Conservation (phyloP, 176 grass and related monocot species). For the Musa itinerans region DNA sequence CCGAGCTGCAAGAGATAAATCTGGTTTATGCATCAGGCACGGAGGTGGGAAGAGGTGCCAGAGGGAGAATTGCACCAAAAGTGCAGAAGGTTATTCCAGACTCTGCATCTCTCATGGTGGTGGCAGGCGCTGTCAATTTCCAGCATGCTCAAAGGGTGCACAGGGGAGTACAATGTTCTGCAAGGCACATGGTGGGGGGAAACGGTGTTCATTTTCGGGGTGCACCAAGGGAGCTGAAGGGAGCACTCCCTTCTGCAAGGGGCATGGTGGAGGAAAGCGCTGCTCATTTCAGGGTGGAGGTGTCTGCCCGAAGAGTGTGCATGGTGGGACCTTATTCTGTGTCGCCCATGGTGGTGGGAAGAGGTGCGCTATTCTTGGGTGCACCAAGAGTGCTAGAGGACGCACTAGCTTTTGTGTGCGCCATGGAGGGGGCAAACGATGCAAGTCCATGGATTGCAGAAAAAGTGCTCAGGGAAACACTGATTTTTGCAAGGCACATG, state of each 20-base stretch:
- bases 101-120: constrained; percentile 82
- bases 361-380: constrained; percentile 52
- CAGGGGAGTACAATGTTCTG: constrained; percentile 71
- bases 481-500: constrained; percentile 70
- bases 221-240: constrained; percentile 76
- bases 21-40: constrained; percentile 68
- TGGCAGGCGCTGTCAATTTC: constrained; percentile 52
- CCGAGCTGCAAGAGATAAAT: constrained; percentile 66
- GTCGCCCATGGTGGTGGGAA: constrained; percentile 84
- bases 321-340: constrained; percentile 68
- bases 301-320: constrained; percentile 60
- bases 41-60: constrained; percentile 86
- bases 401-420: constrained; percentile 59
- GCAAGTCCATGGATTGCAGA: constrained; percentile 37
- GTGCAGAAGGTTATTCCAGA: constrained; percentile 62
- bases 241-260: constrained; percentile 78
- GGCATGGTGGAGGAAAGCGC: constrained; percentile 76
- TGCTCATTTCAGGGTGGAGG: constrained; percentile 34
- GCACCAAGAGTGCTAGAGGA: constrained; percentile 66
- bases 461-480: constrained; percentile 89
- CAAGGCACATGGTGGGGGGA: constrained; percentile 81
- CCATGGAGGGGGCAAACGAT: constrained; percentile 84
- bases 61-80: constrained; percentile 48
- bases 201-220: constrained; percentile 44
- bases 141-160: constrained; percentile 52